Conservation (phyloP, 345 rosid genomes). For the Linum usitatissimum region DNA sequence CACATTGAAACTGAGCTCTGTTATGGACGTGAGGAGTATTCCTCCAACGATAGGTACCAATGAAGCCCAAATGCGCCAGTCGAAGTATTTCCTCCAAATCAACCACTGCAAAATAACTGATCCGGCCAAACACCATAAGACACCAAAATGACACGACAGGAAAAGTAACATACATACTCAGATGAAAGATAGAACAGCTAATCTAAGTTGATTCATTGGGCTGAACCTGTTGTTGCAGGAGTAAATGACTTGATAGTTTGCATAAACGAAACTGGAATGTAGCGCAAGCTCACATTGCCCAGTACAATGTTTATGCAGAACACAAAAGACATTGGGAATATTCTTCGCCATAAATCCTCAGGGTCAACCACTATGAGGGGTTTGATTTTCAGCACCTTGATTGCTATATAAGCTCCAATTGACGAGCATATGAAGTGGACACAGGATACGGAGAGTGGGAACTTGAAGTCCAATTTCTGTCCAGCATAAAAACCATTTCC, state of each 20-base stretch:
- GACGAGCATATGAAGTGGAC: conserved; percentile 96
- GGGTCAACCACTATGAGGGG: conserved; percentile 77
- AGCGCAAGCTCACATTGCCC: conserved; percentile 90
- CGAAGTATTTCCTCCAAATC: conserved; percentile 91
- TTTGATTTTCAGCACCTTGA: conserved; percentile 82
- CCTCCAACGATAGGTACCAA: conserved; percentile 96
- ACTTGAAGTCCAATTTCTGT: conserved; percentile 97
- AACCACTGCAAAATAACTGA: conserved; percentile 96
- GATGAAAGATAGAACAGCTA: neutral
- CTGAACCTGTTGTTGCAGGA: conserved; percentile 95
- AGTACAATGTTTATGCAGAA: conserved; percentile 93
- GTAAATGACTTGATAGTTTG: conserved; percentile 98
- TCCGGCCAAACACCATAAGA: conserved; percentile 23
- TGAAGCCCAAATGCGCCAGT: conserved; percentile 96
- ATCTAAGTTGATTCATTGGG: neutral
- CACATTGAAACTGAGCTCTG: conserved; percentile 93
- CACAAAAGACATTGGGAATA: conserved; percentile 96
- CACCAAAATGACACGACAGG: neutral
- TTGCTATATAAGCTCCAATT: conserved; percentile 79
- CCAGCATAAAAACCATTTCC: conserved; percentile 5
- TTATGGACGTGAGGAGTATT: conserved; percentile 83
- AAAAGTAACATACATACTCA: neutral
- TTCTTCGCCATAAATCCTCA: conserved; percentile 95
- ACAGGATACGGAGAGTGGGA: conserved; percentile 84
- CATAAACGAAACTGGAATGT: conserved; percentile 98